Conservation (phyloP, 352 stramenopile species). For the Phytophthora hybrid region DNA sequence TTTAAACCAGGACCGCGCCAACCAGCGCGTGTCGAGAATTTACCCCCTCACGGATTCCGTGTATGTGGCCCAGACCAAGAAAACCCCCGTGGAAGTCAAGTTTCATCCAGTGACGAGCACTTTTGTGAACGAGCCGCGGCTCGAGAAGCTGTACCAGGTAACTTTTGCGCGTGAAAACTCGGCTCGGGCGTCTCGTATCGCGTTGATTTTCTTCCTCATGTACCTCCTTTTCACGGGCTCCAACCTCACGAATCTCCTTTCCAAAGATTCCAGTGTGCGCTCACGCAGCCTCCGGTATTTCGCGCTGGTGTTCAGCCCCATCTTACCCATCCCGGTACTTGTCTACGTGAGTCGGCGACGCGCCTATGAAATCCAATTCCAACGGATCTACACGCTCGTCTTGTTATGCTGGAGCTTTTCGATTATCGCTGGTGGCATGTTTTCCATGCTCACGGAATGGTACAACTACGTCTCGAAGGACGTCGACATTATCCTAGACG, state of each 20-base stretch:
- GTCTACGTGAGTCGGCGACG: conserved; percentile 71
- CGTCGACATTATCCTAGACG: conserved; percentile 68
- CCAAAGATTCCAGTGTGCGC: conserved; percentile 59
- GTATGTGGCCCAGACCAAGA: conserved; percentile 73
- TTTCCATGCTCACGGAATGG: conserved; percentile 87
- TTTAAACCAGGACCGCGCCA: conserved; percentile 67
- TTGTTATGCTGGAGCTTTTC: conserved; percentile 78
- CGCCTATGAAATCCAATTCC: conserved; percentile 76
- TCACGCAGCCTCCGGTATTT: conserved; percentile 68
- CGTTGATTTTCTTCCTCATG: conserved; percentile 70
- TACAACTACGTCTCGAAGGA: conserved; percentile 80
- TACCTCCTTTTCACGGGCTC: conserved; percentile 81
- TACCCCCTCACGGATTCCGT: conserved; percentile 80
- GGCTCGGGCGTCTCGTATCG: conserved; percentile 66
- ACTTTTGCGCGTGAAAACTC: conserved; percentile 86
- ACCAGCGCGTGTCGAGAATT: conserved; percentile 78
- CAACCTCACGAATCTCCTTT: conserved; percentile 77
- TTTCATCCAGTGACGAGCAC: conserved; percentile 79
- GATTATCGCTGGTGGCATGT: conserved; percentile 79
- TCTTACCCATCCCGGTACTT: conserved; percentile 71
- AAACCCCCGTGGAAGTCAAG: conserved; percentile 80
- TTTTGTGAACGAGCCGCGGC: conserved; percentile 73
- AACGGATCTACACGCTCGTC: conserved; percentile 76
- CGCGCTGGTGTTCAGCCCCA: conserved; percentile 71
- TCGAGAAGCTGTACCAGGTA: conserved; percentile 85